Evolutionary conservation across 108 stramenopile species (phyloP).

Genomic region (Pseudonitzschia pungens): DNA sequence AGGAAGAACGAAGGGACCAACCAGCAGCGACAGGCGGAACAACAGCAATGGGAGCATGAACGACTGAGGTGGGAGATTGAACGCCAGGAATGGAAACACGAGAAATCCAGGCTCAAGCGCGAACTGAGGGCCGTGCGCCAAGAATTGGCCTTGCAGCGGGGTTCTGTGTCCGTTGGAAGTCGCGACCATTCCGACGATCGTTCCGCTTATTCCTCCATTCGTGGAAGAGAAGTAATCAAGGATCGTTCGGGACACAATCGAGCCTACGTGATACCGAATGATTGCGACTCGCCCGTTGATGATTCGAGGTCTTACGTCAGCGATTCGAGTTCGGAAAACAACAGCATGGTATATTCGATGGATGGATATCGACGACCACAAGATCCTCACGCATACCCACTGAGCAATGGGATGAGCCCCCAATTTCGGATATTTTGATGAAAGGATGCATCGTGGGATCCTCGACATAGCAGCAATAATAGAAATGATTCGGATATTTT

Average conservation of each 20-base stretch:
- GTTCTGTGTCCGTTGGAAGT: background rate
- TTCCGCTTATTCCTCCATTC: background rate
- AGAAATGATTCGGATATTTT: no score
- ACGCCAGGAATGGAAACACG: constrained; percentile 14
- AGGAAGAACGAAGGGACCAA: constrained; percentile 15
- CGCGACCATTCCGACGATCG: background rate
- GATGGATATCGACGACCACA: background rate
- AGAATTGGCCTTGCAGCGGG: background rate
- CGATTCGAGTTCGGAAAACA: constrained; percentile 5
- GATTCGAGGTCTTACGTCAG: constrained; percentile 6
- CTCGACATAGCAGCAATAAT: no score
- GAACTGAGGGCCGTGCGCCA: background rate
- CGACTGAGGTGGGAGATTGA: constrained; percentile 8
- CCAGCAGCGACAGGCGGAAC: constrained; percentile 10
- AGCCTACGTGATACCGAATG: background rate
- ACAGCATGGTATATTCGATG: background rate
- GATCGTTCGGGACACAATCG: background rate
- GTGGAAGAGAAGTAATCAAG: background rate
- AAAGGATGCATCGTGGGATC: background rate
- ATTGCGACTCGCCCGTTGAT: background rate
- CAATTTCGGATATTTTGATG: constrained; percentile 8
- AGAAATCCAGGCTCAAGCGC: constrained; percentile 2
- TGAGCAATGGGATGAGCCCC: background rate
- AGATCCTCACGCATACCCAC: background rate
- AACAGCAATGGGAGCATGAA: constrained; percentile 12